A percentile compares a stretch with the other conserved stretches of the same genome.
Evolutionary conservation across 345 rosid species (phyloP).

Genomic region (Corchorus olitorius): DNA sequence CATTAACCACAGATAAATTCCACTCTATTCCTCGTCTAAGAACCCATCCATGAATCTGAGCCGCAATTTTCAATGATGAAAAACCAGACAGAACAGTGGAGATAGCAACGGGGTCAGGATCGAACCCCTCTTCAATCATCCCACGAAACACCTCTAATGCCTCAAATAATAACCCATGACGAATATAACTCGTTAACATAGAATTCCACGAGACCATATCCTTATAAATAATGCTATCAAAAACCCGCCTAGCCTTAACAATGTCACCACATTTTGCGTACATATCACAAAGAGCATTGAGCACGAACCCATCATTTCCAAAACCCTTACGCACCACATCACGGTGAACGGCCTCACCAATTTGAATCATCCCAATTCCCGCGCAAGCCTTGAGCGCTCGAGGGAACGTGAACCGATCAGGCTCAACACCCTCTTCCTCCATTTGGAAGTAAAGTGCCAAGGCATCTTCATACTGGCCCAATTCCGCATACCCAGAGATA

Average conservation of each 20-base stretch:
- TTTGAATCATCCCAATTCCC: slow-evolving; percentile 69
- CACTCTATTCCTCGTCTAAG: slow-evolving; percentile 61
- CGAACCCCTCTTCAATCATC: slow-evolving; percentile 58
- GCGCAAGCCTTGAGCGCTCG: slow-evolving; percentile 81
- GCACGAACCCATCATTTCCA: slow-evolving; percentile 56
- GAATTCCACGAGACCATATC: slow-evolving; percentile 81
- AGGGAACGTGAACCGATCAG: slow-evolving; percentile 80
- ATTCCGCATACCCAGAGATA: slow-evolving; percentile 70
- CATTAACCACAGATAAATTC: slow-evolving; percentile 59
- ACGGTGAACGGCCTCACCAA: slow-evolving; percentile 80
- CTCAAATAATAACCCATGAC: slow-evolving; percentile 58
- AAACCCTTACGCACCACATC: slow-evolving; percentile 70
- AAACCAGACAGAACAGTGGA: slow-evolving; percentile 58
- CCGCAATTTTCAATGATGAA: slow-evolving; percentile 43
- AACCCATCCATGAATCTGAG: slow-evolving; percentile 78
- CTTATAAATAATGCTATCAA: slow-evolving; percentile 53
- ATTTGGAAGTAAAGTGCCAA: slow-evolving; percentile 87
- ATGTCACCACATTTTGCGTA: slow-evolving; percentile 94
- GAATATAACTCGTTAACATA: slow-evolving; percentile 66
- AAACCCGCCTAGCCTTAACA: slow-evolving; percentile 69
- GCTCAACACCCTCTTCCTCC: slow-evolving; percentile 80
- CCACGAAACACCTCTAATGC: slow-evolving; percentile 48
- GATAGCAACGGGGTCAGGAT: slow-evolving; percentile 72
- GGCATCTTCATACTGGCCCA: slow-evolving; percentile 72
- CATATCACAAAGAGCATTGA: slow-evolving; percentile 85